These are phyloP conservation scores for Komagataella ulmi DNA, from an alignment of 805 yeast genomes.

Conservation along the genomic window DNA sequence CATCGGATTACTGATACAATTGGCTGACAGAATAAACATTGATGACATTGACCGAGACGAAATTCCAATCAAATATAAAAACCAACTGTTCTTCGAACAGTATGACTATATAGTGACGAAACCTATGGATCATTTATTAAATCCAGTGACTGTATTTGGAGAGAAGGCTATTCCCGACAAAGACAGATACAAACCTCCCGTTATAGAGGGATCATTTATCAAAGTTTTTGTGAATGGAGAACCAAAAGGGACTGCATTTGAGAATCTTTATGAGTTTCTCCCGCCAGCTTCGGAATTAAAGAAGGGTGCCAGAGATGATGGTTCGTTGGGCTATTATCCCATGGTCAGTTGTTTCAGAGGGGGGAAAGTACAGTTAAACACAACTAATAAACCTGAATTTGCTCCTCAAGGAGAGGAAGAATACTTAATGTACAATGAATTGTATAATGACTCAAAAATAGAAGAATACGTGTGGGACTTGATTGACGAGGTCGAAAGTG, in stretches of 20 bases:
- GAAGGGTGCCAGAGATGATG: conserved; percentile 53
- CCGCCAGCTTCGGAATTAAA: conserved; percentile 62
- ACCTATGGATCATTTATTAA: conserved; percentile 59
- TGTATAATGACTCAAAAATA: conserved; percentile 55
- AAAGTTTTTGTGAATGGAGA: conserved; percentile 70
- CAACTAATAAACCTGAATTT: conserved; percentile 49
- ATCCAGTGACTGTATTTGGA: conserved; percentile 61
- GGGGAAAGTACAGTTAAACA: conserved; percentile 60
- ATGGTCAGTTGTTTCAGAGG: conserved; percentile 72
- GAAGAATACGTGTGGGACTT: conserved; percentile 79
- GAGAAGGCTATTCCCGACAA: conserved; percentile 48
- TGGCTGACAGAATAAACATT: conserved; percentile 27
- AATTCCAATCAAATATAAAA: conserved; percentile 74
- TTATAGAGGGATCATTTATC: conserved; percentile 43
- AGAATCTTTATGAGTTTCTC: conserved; percentile 56
- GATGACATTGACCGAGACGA: conserved; percentile 61
- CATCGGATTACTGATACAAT: conserved; percentile 59
- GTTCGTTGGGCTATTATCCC: conserved; percentile 83
- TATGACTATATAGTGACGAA: conserved; percentile 64
- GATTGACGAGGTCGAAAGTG: conserved; percentile 70
- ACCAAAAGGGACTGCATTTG: conserved; percentile 49
- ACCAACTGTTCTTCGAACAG: conserved; percentile 69
- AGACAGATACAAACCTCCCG: conserved; percentile 31
- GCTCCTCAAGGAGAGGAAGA: conserved; percentile 23
- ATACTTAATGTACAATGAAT: conserved; percentile 12